phyloP scores from a whole-genome alignment of 345 rosid species.

The Aquilaria sinensis region DNA sequence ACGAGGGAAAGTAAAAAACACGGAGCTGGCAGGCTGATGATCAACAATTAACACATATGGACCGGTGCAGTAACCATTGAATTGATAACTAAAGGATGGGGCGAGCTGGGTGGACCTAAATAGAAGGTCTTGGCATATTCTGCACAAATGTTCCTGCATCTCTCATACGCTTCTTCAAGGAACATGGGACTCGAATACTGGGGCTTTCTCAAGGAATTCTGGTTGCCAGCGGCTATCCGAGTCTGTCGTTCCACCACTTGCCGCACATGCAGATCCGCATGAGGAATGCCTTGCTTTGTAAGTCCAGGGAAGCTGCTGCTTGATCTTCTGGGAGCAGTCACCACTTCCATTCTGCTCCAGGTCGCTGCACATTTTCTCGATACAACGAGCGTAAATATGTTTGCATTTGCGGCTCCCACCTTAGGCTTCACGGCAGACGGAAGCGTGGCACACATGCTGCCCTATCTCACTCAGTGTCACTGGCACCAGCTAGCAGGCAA shows the following conservation, averaged over 20 bases:
- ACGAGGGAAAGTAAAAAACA: too few species aligned
- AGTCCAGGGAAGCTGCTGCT: slow-evolving; percentile 12
- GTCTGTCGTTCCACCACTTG: slow-evolving; percentile 42
- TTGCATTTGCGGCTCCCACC: slow-evolving; percentile 14
- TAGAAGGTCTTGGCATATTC: slow-evolving; percentile 67
- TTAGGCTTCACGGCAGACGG: slow-evolving; percentile 23
- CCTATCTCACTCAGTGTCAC: not conserved
- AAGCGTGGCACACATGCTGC: slow-evolving; percentile 25
- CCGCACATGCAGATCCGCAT: slow-evolving; percentile 22
- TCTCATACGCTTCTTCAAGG: slow-evolving; percentile 44
- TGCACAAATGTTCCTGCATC: slow-evolving; percentile 40
- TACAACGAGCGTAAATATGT: not conserved
- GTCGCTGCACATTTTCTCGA: slow-evolving; percentile 1
- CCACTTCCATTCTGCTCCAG: slow-evolving; percentile 22
- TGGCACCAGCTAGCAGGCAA: too few species aligned
- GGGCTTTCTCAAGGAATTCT: slow-evolving; percentile 18
- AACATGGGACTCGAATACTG: slow-evolving; percentile 29
- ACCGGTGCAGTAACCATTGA: too few species aligned
- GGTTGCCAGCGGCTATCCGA: slow-evolving; percentile 3
- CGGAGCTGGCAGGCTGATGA: too few species aligned
- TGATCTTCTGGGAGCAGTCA: slow-evolving; percentile 20
- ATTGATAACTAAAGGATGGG: not conserved
- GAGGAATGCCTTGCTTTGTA: slow-evolving; percentile 27
- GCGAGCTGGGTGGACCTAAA: slow-evolving; percentile 28
- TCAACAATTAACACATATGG: too few species aligned